Evolutionary conservation across 129 eudicot genomes (phyloP), one percentile per base, ranked within the genome.

Genomic region (Deinandra increscens): DNA sequence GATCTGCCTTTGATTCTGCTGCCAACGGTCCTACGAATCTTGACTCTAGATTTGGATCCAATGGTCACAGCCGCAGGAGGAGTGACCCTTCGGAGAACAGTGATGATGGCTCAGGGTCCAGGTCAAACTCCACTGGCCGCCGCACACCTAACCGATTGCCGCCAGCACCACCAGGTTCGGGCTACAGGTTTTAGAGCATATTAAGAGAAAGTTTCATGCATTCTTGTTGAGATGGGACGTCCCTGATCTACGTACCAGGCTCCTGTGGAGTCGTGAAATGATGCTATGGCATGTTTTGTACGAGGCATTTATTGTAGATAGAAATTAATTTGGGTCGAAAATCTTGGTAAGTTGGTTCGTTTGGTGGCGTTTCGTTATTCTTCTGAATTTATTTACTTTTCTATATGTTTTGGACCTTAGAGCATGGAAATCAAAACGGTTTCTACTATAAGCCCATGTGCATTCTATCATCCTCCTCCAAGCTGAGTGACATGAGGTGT

Each of bases 1-100:
- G 98, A 84, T 82, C 91, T 75, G 98, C 98, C 55, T 92, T 92
- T 67, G 96, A 93, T 85, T 81, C 95, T 41, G 95, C 98, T 75
- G 91, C 96, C 1, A 89, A 93, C 72, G 96, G 98, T 7, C 79
- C 87, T 15, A 15, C 61, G 8, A 26, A 75, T 63, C 75, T 84
- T 33, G 41, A 68, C 74, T 78, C 88, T 13, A 74, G 95, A 69
- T 80, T 61, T 53, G 82, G 90, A 31, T 87, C 95, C 72, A 93
- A 79, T 12, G 94, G 97, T 42, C 89, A 83, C 68, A 84, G 84
- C 46, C 88, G 96, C 3, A 80, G 91, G 64, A 49, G 68, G 62
- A 85, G 85, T 59, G 89, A 85, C 60, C 88, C 95, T 8, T 45
- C 83, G 0, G 79, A 84, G 73, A 86, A 92, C 33, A 96, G 89